Percentiles rank a stretch among this genome's conserved stretches.
Evolutionary conservation across 441 rosid genomes (phyloP).

Genomic region (Erysimum pusillum): DNA sequence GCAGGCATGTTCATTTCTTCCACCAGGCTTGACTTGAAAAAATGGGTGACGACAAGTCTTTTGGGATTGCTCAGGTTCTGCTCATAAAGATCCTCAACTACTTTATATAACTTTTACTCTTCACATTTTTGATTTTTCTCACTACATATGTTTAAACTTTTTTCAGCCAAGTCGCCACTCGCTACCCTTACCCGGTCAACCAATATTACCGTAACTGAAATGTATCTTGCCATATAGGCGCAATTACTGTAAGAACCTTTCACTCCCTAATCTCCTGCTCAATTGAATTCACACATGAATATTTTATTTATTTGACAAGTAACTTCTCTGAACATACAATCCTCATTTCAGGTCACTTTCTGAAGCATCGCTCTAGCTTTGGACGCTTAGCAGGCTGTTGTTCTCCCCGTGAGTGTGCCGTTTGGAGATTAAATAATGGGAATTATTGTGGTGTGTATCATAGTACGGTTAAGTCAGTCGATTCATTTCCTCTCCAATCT

Average conservation of each 20-base stretch:
- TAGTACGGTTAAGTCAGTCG: background rate
- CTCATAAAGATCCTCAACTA: constrained; percentile 14
- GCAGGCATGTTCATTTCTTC: background rate
- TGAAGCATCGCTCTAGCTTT: background rate
- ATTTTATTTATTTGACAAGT: background rate
- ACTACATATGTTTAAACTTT: background rate
- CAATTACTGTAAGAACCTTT: constrained; percentile 2
- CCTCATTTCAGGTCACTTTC: background rate
- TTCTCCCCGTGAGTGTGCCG: background rate
- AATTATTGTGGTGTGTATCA: background rate
- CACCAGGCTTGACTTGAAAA: constrained; percentile 5
- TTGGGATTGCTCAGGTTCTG: constrained; percentile 25
- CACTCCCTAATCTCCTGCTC: background rate
- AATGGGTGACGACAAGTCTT: background rate
- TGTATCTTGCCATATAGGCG: background rate
- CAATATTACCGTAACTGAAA: no score
- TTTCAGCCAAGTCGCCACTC: constrained; percentile 31
- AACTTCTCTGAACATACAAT: background rate
- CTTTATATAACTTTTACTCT: background rate
- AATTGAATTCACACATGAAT: no score
- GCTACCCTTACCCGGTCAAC: background rate
- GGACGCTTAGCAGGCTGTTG: background rate
- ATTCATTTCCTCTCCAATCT: background rate
- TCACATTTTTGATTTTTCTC: background rate
- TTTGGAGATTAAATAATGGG: background rate